Conservation (phyloP, 257 asterid species). For the Rubia yunnanensis region DNA sequence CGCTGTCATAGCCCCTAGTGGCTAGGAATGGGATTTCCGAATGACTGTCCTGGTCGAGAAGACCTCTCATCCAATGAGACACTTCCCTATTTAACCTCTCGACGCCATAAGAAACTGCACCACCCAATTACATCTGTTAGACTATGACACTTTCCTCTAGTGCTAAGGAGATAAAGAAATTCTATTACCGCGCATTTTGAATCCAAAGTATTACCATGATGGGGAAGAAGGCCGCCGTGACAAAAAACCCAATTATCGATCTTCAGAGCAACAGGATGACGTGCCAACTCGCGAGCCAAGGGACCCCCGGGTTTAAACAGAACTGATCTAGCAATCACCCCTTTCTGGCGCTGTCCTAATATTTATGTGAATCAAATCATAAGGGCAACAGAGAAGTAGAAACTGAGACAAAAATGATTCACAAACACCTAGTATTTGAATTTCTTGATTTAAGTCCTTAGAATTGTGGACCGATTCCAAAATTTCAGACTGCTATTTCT, state of each 20-base stretch:
- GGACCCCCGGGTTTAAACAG: constrained; percentile 92
- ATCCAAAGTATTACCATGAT: constrained; percentile 52
- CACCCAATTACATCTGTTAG: background rate
- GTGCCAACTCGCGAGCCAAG: constrained; percentile 77
- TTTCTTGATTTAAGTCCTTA: background rate
- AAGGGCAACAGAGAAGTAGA: constrained; percentile 7
- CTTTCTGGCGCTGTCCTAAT: constrained; percentile 98
- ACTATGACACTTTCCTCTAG: background rate
- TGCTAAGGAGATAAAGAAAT: background rate
- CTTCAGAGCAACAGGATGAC: constrained; percentile 70
- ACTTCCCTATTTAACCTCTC: constrained; percentile 81
- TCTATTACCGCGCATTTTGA: background rate
- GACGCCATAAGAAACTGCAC: constrained; percentile 81
- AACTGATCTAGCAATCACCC: constrained; percentile 80
- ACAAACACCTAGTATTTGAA: background rate
- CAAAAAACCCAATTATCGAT: constrained; percentile 94
- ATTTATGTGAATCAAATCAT: constrained; percentile 29
- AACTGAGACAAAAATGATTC: background rate
- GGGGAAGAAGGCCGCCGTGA: constrained; percentile 98
- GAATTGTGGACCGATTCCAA: background rate
- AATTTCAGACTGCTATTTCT: background rate
- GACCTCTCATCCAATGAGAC: constrained; percentile 84
- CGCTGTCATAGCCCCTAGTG: constrained; percentile 89
- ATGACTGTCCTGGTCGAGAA: constrained; percentile 28
- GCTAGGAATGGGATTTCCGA: constrained; percentile 68